These are phyloP conservation scores for Phialemonium atrogriseum DNA, from an alignment of 2,329 filamentous ascomycete species.

Conservation along the genomic window DNA sequence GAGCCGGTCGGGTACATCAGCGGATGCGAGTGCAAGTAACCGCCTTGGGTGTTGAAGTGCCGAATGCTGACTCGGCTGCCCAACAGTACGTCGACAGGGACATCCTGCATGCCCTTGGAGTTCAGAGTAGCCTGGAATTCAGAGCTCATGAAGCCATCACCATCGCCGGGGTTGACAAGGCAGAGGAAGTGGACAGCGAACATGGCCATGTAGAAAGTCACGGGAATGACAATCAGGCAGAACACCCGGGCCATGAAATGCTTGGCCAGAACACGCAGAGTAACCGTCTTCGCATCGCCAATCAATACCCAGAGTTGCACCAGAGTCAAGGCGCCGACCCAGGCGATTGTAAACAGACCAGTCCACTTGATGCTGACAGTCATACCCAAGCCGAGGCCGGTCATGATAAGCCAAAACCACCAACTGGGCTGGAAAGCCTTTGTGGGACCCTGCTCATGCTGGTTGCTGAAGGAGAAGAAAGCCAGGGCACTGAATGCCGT, in stretches of 20 bases:
- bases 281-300: slow-evolving; percentile 79
- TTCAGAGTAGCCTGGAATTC: slow-evolving; percentile 98
- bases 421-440: slow-evolving; percentile 84
- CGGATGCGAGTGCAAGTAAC: slow-evolving; percentile 91
- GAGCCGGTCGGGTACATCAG: slow-evolving; percentile 97
- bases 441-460: slow-evolving; percentile 84
- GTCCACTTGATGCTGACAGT: slow-evolving; percentile 99
- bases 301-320: slow-evolving; percentile 93
- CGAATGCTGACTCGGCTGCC: slow-evolving; percentile 81
- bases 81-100: slow-evolving; percentile 83
- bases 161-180: slow-evolving; percentile 89
- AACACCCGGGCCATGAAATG: slow-evolving; percentile 88
- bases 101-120: slow-evolving; percentile 92
- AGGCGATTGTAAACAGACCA: slow-evolving; percentile 95
- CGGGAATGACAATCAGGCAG: slow-evolving; percentile 82
- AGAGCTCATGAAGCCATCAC: slow-evolving; percentile 98
- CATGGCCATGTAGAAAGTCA: slow-evolving; percentile 91
- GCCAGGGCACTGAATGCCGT: slow-evolving; percentile 86
- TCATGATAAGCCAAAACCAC: slow-evolving; percentile 96
- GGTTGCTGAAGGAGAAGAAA: slow-evolving; percentile 91
- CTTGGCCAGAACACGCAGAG: slow-evolving; percentile 81
- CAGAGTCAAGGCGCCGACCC: slow-evolving; percentile 86
- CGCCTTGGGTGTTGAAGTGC: slow-evolving; percentile 95
- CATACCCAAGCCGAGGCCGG: slow-evolving; percentile 78
- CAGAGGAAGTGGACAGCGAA: slow-evolving; percentile 95